Conservation (phyloP, 2,329 filamentous ascomycete genomes). For the Colletotrichum sp. region DNA sequence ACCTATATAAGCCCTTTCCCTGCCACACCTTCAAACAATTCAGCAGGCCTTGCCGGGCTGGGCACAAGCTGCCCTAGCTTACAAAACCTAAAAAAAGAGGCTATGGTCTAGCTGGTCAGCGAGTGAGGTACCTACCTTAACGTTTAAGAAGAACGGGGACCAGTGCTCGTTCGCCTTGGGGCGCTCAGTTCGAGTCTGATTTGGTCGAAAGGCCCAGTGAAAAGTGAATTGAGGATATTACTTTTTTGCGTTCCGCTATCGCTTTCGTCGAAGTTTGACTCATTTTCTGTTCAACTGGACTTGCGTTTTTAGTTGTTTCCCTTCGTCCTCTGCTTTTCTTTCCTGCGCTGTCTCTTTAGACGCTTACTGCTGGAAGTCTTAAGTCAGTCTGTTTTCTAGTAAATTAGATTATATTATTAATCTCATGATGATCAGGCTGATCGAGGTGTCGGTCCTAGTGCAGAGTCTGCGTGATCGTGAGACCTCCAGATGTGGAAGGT, state of each 20-base stretch:
- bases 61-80: not conserved
- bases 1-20: not conserved
- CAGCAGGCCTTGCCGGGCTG: not conserved
- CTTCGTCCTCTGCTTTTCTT: not conserved
- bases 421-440: too few species aligned
- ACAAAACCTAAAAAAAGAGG: not conserved
- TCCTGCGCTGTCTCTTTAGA: not conserved
- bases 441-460: too few species aligned
- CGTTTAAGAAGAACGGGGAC: not conserved
- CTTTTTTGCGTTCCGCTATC: not conserved
- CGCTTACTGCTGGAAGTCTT: too few species aligned
- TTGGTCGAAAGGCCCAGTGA: not conserved
- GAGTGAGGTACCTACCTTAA: not conserved
- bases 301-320: not conserved
- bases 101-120: not conserved
- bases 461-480: too few species aligned
- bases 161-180: not conserved
- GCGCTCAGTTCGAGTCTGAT: not conserved
- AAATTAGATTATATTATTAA: too few species aligned
- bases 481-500: too few species aligned
- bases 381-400: too few species aligned
- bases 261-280: not conserved
- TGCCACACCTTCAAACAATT: not conserved
- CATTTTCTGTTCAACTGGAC: not conserved
- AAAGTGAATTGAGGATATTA: not conserved